Evolutionary conservation across 768 basidiomycete genomes (phyloP).

Genomic region (Naganishia vishniacii): DNA sequence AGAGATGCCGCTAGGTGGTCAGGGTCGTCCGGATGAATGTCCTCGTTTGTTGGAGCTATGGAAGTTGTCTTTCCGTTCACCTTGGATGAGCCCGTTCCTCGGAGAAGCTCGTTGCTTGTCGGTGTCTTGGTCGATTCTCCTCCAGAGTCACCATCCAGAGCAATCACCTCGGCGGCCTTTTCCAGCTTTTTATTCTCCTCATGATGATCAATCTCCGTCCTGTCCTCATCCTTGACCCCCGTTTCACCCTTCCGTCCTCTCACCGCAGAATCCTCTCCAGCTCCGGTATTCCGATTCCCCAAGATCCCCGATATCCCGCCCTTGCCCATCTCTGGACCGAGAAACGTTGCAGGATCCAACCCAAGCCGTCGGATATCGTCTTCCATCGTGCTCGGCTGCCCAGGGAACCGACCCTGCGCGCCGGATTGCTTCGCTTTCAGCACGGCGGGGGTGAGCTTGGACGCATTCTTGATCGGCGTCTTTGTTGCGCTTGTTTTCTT

Average conservation of each 20-base stretch:
- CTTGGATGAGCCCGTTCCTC: background rate
- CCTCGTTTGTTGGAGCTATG: slow-evolving; percentile 21
- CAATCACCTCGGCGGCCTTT: background rate
- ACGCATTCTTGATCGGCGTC: background rate
- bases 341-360: background rate
- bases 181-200: background rate
- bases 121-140: background rate
- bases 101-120: slow-evolving; percentile 2
- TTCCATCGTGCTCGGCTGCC: slow-evolving; percentile 1
- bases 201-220: slow-evolving; percentile 13
- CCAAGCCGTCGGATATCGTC: slow-evolving; percentile 9
- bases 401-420: slow-evolving; percentile 14
- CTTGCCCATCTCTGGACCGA: background rate
- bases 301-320: background rate
- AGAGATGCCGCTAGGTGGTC: slow-evolving; percentile 5
- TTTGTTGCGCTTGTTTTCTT: background rate
- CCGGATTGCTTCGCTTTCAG: slow-evolving; percentile 17
- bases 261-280: background rate
- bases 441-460: slow-evolving; percentile 20
- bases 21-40: slow-evolving; percentile 5
- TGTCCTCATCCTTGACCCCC: slow-evolving; percentile 1
- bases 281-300: background rate
- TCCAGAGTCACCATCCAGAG: slow-evolving; percentile 5
- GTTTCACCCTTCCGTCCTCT: background rate
- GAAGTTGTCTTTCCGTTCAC: background rate